Evolutionary conservation across 1,284 basidiomycete species (phyloP), one percentile per base, ranked within the genome.

Genomic region (Coriolopsis trogii): DNA sequence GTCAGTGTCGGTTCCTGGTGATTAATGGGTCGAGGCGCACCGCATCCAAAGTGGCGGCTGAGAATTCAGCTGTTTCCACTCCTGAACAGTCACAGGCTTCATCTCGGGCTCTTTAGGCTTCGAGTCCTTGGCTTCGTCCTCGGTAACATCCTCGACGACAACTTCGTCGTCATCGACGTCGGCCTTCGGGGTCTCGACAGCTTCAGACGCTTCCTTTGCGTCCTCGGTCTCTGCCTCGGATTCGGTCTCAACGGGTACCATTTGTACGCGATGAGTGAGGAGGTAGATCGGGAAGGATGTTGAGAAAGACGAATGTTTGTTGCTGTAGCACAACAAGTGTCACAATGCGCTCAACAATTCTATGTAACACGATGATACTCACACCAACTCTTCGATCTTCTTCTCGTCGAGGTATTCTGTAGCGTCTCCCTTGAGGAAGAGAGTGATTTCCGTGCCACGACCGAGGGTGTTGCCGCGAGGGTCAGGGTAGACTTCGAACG

Each of bases 251-350:
- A 82, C 73, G 20, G 82, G 77, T 26, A 88, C 78, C 70, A 91
- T 79, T 60, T 89, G 74, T 12, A 78, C 81, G 55, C 77, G 75
- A 58, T 81, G 77, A 12, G 81, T 82, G 69, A 81, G 87, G 20
- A 97, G 74, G 68, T 94, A 97, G 58, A 98, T 89, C 0, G 95
- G 95, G 77, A 94, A 95, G 0, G 89, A 78, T 0, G 93, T 89
- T 4, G 94, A 90, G 71, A 93, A 98, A 2, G 84, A 83, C 4
- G 95, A 96, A 70, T 98, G 93, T 66, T 94, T 95, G 67, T 87
- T 79, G 33, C 91, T 93, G 58, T 29, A n/a, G 16, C 2, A 6
- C 4, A 34, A 5, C 28, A 18, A n/a, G n/a, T 15, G 6, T 23
- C 8, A 18, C 20, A 21, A 12, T 23, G n/a, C 4, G 16, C 13